Percentiles rank a stretch among this genome's conserved stretches.
Evolutionary conservation across 2,329 filamentous ascomycete species (phyloP).

Genomic region (Alternaria postmessia): DNA sequence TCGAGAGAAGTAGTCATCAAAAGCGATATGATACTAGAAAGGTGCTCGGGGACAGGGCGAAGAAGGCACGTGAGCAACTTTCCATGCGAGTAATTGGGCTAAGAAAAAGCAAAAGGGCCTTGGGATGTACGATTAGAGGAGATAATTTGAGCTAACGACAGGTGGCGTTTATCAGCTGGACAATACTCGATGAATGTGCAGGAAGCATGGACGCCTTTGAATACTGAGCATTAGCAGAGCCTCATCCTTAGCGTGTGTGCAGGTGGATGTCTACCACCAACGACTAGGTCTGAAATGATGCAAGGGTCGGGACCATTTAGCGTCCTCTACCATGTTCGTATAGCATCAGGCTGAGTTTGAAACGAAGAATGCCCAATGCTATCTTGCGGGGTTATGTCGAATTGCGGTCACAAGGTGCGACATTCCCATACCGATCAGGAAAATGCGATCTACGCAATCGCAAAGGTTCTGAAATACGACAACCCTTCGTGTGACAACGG

Average conservation of each 20-base stretch:
- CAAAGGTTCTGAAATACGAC: not conserved
- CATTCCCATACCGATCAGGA: not conserved
- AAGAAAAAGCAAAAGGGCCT: not conserved
- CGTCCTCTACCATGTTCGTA: too few relatives aligned
- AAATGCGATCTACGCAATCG: not conserved
- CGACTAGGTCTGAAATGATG: not conserved
- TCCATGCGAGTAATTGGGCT: not conserved
- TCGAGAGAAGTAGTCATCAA: conserved; percentile 50
- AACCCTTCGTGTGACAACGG: not conserved
- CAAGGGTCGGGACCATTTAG: not conserved
- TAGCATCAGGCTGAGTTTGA: not conserved
- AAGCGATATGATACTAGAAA: not conserved
- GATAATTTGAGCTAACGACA: not conserved
- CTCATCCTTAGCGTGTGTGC: not conserved
- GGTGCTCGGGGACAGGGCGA: not conserved
- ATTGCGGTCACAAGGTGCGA: not conserved
- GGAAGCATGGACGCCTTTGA: not conserved
- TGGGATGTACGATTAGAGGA: not conserved
- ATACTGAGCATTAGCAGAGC: not conserved
- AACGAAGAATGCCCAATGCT: not conserved
- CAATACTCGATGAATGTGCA: not conserved
- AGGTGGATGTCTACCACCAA: not conserved
- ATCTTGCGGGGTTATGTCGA: not conserved
- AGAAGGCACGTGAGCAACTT: not conserved
- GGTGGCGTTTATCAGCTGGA: not conserved